Evolutionary conservation across 176 grass and related monocot species (phyloP), one percentile per base, ranked within the genome.

Genomic region (Juncus effusus): DNA sequence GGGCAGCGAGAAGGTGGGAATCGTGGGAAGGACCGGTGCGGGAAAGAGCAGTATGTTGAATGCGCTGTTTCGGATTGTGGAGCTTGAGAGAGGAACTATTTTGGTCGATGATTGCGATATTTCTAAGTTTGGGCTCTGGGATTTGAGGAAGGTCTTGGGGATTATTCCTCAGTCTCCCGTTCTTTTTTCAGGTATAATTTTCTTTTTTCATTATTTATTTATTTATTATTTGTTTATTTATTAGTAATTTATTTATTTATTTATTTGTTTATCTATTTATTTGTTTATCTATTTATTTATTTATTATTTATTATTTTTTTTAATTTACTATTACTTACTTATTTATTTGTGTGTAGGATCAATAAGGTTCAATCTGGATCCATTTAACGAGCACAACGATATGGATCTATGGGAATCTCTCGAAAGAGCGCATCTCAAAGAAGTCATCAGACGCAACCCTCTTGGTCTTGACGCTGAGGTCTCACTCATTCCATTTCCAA

Each of bases 1-100:
- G 69, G 94, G 78, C 60, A 87, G 88, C 42, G 94, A 99, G 73
- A 99, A 99, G 76, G 53, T 93, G 15, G 94, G 94, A 55, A 99
- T 99, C 51, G 94, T 99, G 67, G 94, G 94, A 62, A 88, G 94
- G 61, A 99, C 94, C 69, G 94, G 94, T 19, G 94, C 88, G 72
- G 94, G 94, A 72, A 99, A 99, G 74, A 92, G 88, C 69, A 93
- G 94, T 82, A 99, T 99, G 94, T 80, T 99, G 60, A 99, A 99
- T 85, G 88, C 88, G 28, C 76, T 99, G 70, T 99, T 99, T 63
- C 80, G 94, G 51, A 93, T 99, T 1, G 94, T 99, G 70, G 94
- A 99, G 64, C 58, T 87, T 38, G 94, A 99, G 83, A 67, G 72
- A 62, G 94, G 94, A 64, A 73, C 65, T 39, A 87, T 99, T 89